phyloP scores from a whole-genome alignment of 1,284 basidiomycete species.

The Melampsora larici-populina region DNA sequence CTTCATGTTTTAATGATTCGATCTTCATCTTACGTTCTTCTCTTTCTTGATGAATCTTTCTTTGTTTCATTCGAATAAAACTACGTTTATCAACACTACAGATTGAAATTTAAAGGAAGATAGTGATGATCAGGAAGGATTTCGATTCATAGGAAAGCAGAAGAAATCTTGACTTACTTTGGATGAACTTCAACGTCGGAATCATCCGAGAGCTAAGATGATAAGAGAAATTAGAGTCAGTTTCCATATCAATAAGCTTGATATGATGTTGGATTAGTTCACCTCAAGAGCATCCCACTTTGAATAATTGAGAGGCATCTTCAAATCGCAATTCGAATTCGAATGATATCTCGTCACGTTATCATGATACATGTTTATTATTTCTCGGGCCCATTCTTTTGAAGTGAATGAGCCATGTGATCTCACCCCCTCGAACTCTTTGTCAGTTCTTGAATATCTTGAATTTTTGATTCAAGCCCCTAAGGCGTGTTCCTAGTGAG shows the following conservation, averaged over 20 bases:
- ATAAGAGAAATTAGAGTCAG: not conserved
- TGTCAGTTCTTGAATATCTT: too few species aligned
- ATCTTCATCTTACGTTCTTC: slow-evolving; percentile 76
- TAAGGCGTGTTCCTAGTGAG: too few species aligned
- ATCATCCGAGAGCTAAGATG: slow-evolving; percentile 81
- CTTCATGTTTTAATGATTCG: slow-evolving; percentile 69
- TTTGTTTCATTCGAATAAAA: slow-evolving; percentile 92
- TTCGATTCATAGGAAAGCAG: slow-evolving; percentile 43
- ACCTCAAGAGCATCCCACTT: slow-evolving; percentile 98
- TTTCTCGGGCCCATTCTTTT: too few species aligned
- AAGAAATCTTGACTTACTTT: slow-evolving; percentile 58
- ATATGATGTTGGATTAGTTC: slow-evolving; percentile 28
- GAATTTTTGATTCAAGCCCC: too few species aligned
- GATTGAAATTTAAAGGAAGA: not conserved
- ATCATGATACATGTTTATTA: too few species aligned
- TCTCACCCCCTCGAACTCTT: too few species aligned
- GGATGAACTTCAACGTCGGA: slow-evolving; percentile 99
- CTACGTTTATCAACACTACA: slow-evolving; percentile 74
- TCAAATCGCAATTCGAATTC: not conserved
- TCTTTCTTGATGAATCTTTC: slow-evolving; percentile 96
- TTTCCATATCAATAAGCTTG: not conserved
- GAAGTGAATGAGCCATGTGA: too few species aligned
- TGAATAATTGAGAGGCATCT: slow-evolving; percentile 62
- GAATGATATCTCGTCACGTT: not conserved
- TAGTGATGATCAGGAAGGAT: not conserved